Percentiles rank a stretch among this genome's conserved stretches.
Conservation (phyloP, 768 basidiomycete species). For the Psilocybe azurescens region DNA sequence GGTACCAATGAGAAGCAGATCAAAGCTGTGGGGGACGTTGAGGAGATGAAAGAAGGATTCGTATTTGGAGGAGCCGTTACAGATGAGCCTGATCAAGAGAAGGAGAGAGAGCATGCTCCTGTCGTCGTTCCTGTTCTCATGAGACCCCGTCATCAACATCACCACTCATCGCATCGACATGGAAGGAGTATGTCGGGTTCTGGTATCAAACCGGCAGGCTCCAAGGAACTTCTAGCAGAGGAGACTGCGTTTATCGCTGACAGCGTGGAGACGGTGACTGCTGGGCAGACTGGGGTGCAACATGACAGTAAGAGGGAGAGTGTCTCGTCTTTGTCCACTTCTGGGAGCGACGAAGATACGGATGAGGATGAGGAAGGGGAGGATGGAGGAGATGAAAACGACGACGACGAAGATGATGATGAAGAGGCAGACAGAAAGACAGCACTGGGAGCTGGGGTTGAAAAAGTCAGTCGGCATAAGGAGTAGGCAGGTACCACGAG, state of each 20-base stretch:
- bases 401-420: conserved; percentile 24
- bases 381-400: conserved; percentile 18
- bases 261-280: not conserved
- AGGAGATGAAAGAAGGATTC: conserved; percentile 6
- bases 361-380: conserved; percentile 17
- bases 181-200: not conserved
- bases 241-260: not conserved
- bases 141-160: conserved; percentile 19
- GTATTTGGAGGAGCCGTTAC: conserved; percentile 5
- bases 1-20: not conserved
- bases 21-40: not conserved
- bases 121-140: conserved; percentile 24
- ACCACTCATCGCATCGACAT: conserved; percentile 14
- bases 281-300: not conserved
- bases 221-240: not conserved
- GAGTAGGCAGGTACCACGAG: conserved; percentile 12
- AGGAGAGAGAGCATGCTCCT: conserved; percentile 20
- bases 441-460: conserved; percentile 50
- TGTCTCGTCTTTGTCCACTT: conserved; percentile 16
- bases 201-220: not conserved
- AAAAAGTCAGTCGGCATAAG: conserved; percentile 53
- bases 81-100: not conserved
- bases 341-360: conserved; percentile 23
- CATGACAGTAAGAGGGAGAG: conserved; percentile 1
- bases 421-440: conserved; percentile 35